phyloP scores from a whole-genome alignment of 2,329 filamentous ascomycete species.

The Arthrobotrys entomopaga region DNA sequence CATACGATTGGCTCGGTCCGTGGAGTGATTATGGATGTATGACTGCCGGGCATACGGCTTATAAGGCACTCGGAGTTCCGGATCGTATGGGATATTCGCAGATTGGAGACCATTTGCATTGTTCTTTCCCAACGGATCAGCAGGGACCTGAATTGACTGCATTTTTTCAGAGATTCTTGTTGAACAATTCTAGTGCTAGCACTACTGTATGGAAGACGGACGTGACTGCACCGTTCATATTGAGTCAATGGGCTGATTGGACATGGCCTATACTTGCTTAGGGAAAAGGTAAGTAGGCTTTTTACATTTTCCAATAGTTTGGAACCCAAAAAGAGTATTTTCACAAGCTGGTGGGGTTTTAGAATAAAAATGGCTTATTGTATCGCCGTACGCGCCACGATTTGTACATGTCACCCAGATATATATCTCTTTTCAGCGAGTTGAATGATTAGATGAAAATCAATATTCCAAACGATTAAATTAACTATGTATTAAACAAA shows the following conservation, averaged over 20 bases:
- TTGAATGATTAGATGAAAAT: too few species aligned
- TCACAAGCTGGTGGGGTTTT: too few species aligned
- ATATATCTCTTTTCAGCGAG: too few species aligned
- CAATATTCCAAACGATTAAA: too few species aligned
- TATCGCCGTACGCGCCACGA: too few species aligned
- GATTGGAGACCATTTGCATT: conserved; percentile 68
- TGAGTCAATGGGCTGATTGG: conserved; percentile 64
- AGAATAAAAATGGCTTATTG: too few species aligned
- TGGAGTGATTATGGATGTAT: conserved; percentile 70
- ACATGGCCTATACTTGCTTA: conserved; percentile 29
- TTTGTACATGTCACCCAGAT: too few species aligned
- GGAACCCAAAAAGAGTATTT: too few species aligned
- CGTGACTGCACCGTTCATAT: conserved; percentile 60
- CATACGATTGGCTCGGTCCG: conserved; percentile 69
- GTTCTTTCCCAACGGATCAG: conserved; percentile 68
- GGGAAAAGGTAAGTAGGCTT: too few species aligned
- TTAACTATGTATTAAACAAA: too few species aligned
- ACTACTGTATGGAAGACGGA: conserved; percentile 58
- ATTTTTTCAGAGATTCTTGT: conserved; percentile 69
- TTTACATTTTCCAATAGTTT: too few species aligned
- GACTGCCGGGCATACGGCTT: conserved; percentile 68
- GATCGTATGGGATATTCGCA: conserved; percentile 70
- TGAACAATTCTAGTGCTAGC: conserved; percentile 60
- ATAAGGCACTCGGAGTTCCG: conserved; percentile 67
- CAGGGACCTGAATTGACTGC: conserved; percentile 65